Percentiles rank a stretch among this genome's conserved stretches.
phyloP scores from a whole-genome alignment of 768 basidiomycete genomes.

The Lactifluus piperatus region DNA sequence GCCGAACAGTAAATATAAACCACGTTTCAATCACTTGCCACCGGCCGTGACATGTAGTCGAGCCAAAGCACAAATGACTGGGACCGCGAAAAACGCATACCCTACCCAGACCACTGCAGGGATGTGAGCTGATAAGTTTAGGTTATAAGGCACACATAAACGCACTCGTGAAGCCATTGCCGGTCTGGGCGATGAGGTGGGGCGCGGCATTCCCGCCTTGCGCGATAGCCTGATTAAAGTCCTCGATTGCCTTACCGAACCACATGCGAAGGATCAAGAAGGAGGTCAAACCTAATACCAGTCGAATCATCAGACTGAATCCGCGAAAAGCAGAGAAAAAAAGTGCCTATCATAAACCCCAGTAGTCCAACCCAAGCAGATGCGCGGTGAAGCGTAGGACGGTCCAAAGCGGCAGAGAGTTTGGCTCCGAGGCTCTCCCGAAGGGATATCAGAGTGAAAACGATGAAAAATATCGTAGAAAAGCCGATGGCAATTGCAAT shows the following conservation, averaged over 20 bases:
- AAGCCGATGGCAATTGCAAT: constrained; percentile 52
- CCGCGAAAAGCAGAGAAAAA: background rate
- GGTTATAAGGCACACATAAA: constrained; percentile 16
- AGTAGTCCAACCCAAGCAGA: constrained; percentile 71
- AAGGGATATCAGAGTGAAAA: constrained; percentile 57
- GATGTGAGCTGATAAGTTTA: background rate
- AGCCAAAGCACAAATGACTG: constrained; percentile 57
- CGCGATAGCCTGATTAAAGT: constrained; percentile 60
- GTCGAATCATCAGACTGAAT: background rate
- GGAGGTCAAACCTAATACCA: constrained; percentile 46
- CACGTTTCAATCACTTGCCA: constrained; percentile 27
- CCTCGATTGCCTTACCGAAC: constrained; percentile 70
- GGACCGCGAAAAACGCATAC: constrained; percentile 65
- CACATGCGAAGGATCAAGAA: constrained; percentile 72
- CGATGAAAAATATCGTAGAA: constrained; percentile 53
- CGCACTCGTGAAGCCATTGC: constrained; percentile 72
- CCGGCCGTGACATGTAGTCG: constrained; percentile 53
- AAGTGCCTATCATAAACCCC: constrained; percentile 62
- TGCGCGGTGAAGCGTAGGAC: constrained; percentile 44
- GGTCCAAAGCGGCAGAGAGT: constrained; percentile 41
- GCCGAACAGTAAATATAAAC: background rate
- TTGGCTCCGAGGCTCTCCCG: constrained; percentile 54
- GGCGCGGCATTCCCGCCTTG: constrained; percentile 46
- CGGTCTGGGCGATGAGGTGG: constrained; percentile 48
- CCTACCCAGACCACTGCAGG: constrained; percentile 67